Percentiles rank a stretch among this genome's conserved stretches.
Conservation (phyloP, 2,329 filamentous ascomycete genomes). For the Incumbomyces lentus region DNA sequence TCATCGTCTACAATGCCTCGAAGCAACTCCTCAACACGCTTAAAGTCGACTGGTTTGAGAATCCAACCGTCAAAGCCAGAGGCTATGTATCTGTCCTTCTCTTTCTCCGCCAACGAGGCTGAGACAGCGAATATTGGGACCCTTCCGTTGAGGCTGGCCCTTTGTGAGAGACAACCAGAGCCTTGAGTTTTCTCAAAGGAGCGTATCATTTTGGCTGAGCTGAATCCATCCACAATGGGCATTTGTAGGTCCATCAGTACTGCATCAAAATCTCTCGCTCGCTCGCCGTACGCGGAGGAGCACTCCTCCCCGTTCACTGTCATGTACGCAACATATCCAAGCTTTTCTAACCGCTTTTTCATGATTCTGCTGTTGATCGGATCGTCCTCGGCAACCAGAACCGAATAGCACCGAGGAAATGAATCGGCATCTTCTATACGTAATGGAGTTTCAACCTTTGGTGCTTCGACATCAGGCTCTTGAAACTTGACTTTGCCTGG, state of each 20-base stretch:
- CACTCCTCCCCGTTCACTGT: slow-evolving; percentile 82
- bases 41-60: slow-evolving; percentile 76
- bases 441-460: not conserved
- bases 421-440: slow-evolving; percentile 4
- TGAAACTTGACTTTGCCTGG: slow-evolving; percentile 1
- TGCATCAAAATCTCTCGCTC: slow-evolving; percentile 57
- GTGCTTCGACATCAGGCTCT: slow-evolving; percentile 1
- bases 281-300: slow-evolving; percentile 57
- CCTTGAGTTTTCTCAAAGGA: slow-evolving; percentile 52
- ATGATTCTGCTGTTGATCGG: slow-evolving; percentile 77
- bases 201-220: slow-evolving; percentile 73
- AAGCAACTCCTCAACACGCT: slow-evolving; percentile 58
- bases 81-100: slow-evolving; percentile 58
- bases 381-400: slow-evolving; percentile 79
- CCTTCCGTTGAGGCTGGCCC: slow-evolving; percentile 52
- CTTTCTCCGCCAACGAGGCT: slow-evolving; percentile 64
- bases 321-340: slow-evolving; percentile 60
- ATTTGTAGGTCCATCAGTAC: slow-evolving; percentile 96
- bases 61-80: slow-evolving; percentile 88
- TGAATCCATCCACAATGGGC: slow-evolving; percentile 80
- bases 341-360: slow-evolving; percentile 66
- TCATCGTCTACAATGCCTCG: slow-evolving; percentile 55
- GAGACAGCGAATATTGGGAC: slow-evolving; percentile 81
- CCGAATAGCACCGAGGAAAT: slow-evolving; percentile 41
- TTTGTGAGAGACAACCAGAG: slow-evolving; percentile 44